Evolutionary conservation across 2,329 filamentous ascomycete species (phyloP).

Genomic region (Talaromyces sp.): DNA sequence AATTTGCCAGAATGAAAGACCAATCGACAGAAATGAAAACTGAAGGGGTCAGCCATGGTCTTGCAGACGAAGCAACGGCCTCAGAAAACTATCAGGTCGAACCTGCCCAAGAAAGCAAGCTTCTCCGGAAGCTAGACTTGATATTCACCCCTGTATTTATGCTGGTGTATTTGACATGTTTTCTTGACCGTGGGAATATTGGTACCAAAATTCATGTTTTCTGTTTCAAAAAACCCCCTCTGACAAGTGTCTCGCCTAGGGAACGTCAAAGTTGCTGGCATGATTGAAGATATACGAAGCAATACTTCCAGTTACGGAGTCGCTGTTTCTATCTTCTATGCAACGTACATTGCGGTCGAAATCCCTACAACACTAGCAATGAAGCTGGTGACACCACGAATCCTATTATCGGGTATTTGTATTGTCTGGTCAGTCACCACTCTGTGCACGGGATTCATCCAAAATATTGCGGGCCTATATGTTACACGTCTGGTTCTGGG

Average conservation of each 20-base stretch:
- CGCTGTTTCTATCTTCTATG: conserved; percentile 29
- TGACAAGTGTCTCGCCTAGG: conserved; percentile 28
- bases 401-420: not conserved
- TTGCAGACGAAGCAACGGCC: not conserved
- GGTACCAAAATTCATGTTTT: conserved; percentile 30
- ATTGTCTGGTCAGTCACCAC: not conserved
- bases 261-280: conserved; percentile 50
- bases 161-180: conserved; percentile 56
- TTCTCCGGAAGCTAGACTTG: conserved; percentile 51
- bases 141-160: conserved; percentile 54
- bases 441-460: not conserved
- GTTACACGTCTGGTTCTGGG: conserved; percentile 1
- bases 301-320: conserved; percentile 44
- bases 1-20: not conserved
- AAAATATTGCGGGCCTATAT: not conserved
- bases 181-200: conserved; percentile 57
- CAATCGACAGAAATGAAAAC: not conserved
- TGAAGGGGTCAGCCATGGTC: not conserved
- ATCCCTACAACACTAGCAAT: not conserved
- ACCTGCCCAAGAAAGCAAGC: conserved; percentile 44
- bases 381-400: not conserved
- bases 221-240: not conserved
- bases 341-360: conserved; percentile 1
- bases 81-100: conserved; percentile 35
- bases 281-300: conserved; percentile 47